Evolutionary conservation across 306 rosid genomes (phyloP).

Genomic region (Prunus dulcis): DNA sequence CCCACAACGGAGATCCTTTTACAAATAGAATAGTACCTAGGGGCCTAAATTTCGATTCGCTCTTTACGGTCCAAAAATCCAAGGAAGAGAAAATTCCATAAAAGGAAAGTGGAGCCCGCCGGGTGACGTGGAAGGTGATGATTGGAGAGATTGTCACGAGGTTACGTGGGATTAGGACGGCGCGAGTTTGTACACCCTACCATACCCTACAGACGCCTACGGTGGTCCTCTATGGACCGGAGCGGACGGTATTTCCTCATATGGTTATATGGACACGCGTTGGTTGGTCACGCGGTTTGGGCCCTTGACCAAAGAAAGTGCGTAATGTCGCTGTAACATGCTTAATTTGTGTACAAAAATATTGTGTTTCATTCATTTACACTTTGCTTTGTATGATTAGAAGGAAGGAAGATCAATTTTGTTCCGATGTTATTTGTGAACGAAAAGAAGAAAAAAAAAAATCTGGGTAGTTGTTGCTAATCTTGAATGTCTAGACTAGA

Average conservation of each 20-base stretch:
- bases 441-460: neutral
- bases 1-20: neutral
- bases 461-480: neutral
- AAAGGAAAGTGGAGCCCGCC: conserved; percentile 16
- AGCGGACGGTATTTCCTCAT: neutral
- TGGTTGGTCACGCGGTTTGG: conserved; percentile 45
- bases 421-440: neutral
- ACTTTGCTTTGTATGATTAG: too few species aligned
- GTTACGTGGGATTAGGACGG: conserved; percentile 21
- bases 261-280: conserved; percentile 18
- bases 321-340: neutral
- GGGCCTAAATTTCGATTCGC: neutral
- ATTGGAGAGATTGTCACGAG: conserved; percentile 5
- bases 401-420: too few species aligned
- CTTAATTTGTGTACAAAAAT: neutral
- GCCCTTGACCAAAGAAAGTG: conserved; percentile 1
- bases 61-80: neutral
- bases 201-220: neutral
- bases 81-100: conserved; percentile 3
- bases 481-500: too few species aligned
- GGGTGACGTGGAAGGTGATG: conserved; percentile 15
- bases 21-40: neutral
- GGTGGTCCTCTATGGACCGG: neutral
- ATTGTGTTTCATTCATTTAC: neutral
- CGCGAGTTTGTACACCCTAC: conserved; percentile 7